Percentiles rank a stretch among this genome's conserved stretches.
These are phyloP conservation scores for Candida sonorensis DNA, from an alignment of 805 yeast genomes.

Conservation along the genomic window DNA sequence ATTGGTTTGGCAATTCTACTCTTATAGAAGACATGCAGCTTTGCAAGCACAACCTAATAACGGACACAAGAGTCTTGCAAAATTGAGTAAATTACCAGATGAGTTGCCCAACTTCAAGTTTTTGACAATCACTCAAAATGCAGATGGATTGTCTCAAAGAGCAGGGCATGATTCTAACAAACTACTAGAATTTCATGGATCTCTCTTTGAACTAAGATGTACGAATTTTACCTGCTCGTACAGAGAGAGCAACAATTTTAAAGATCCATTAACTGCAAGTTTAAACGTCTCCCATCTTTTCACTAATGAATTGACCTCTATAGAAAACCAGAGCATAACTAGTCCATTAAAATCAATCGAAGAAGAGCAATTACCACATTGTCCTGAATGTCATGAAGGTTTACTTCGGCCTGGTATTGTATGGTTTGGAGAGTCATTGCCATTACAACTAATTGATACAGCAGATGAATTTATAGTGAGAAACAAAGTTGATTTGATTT, in stretches of 20 bases:
- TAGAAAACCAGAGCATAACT: no score
- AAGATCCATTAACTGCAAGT: slow-evolving; percentile 49
- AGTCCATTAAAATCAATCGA: slow-evolving; percentile 39
- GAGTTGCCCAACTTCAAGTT: slow-evolving; percentile 30
- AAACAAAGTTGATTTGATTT: slow-evolving; percentile 56
- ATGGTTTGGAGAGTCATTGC: slow-evolving; percentile 91
- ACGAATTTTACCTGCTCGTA: slow-evolving; percentile 70
- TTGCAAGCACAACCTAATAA: slow-evolving; percentile 61
- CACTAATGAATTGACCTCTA: no score
- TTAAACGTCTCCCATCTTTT: no score
- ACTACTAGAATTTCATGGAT: slow-evolving; percentile 75
- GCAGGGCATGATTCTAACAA: slow-evolving; percentile 50
- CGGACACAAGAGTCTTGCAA: slow-evolving; percentile 68
- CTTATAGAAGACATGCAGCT: slow-evolving; percentile 60
- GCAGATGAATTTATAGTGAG: slow-evolving; percentile 66
- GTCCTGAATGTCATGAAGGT: slow-evolving; percentile 68
- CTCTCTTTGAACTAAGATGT: slow-evolving; percentile 65
- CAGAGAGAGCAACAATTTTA: slow-evolving; percentile 42
- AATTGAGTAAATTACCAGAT: no score
- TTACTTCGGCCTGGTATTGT: slow-evolving; percentile 83
- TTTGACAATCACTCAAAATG: slow-evolving; percentile 75
- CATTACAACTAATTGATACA: slow-evolving; percentile 50
- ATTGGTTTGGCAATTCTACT: slow-evolving; percentile 85
- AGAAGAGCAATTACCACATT: slow-evolving; percentile 54
- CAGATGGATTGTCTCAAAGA: slow-evolving; percentile 65